Base-by-base conservation (phyloP, 2,329 filamentous ascomycete species). In the Arthroderma sp. region DNA sequence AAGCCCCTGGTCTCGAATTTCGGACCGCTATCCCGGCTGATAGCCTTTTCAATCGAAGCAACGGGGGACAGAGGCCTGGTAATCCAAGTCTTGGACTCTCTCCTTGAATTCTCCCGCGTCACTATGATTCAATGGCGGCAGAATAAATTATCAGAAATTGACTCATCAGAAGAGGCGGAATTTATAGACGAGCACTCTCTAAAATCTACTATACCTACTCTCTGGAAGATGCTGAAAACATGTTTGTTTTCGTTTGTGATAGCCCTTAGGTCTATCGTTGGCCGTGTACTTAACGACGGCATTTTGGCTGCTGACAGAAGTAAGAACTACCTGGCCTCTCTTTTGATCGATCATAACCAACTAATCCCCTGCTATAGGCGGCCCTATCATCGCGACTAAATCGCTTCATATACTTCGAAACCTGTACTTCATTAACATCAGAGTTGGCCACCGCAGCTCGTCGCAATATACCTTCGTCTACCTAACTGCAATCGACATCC, bases 391-490 rank as follows among this genome's bases (percentile, higher is more conserved):
- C 10, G 84, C 85, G 4, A 69, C 77, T 38, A 83, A 83, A 58
- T 77, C 80, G 1, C 71, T 94, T 10, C 78, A 82, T 49, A 78
- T 77, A 8, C 73, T 94, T 7, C 79, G 86, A 29, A 82, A 85
- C 55, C 66, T 93, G 15, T 86, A 80, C 63, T 94, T 94, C 60
- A 78, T 94, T 50, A 86, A 85, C 0, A 80, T 79, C 9, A 75
- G 84, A 34, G 74, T 84, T 45, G 81, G 82, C 15, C 79, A 82
- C 45, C 77, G 75, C 49, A 74, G 78, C 1, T 94, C 93, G 55
- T 85, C 88, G 44, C 83, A 86, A 47, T 89, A 94, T 62, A 79
- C 75, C 1, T 94, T 94, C 58, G 81, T 86, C 28, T 86, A 87
- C 55, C 72, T 93, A 22, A 79, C 84, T 1, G 80, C 86, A 3